Percentiles rank a stretch among this genome's conserved stretches.
These are phyloP conservation scores for Cerioporus squamosus DNA, from an alignment of 1,284 basidiomycete species.

Conservation along the genomic window DNA sequence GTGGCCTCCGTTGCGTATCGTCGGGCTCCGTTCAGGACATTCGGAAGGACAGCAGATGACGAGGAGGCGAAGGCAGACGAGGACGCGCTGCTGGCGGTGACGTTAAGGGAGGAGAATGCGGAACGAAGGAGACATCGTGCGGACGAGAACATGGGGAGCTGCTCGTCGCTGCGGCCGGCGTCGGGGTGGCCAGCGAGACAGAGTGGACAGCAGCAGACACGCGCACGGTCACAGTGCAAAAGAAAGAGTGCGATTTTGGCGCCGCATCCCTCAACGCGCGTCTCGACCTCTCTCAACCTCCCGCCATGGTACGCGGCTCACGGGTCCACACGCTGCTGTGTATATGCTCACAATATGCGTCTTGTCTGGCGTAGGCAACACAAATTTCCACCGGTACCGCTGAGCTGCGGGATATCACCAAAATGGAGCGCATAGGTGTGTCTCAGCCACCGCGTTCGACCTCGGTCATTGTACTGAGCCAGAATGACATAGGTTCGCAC, in stretches of 20 bases:
- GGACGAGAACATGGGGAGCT: slow-evolving; percentile 33
- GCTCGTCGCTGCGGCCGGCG: slow-evolving; percentile 23
- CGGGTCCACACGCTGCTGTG: not conserved
- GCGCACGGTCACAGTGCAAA: slow-evolving; percentile 20
- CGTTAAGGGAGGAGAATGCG: slow-evolving; percentile 27
- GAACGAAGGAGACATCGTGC: slow-evolving; percentile 38
- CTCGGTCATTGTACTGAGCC: not conserved
- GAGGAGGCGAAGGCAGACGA: slow-evolving; percentile 18
- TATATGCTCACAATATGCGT: not conserved
- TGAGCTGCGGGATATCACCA: slow-evolving; percentile 87
- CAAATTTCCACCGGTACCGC: slow-evolving; percentile 76
- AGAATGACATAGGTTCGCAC: slow-evolving; percentile 74
- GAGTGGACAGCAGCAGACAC: slow-evolving; percentile 9
- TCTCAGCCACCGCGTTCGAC: slow-evolving; percentile 5
- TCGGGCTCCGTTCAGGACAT: slow-evolving; percentile 24
- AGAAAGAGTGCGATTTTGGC: slow-evolving; percentile 33
- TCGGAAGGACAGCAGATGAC: slow-evolving; percentile 18
- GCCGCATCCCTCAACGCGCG: slow-evolving; percentile 38
- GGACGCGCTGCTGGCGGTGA: slow-evolving; percentile 21
- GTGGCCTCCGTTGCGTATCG: slow-evolving; percentile 39
- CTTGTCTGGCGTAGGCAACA: slow-evolving; percentile 48
- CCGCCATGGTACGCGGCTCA: slow-evolving; percentile 33
- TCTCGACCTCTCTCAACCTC: slow-evolving; percentile 26
- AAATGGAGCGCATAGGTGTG: slow-evolving; percentile 94
- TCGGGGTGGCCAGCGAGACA: slow-evolving; percentile 22